Evolutionary conservation across 495 filamentous ascomycete genomes (phyloP), one percentile per base, ranked within the genome.

Genomic region (Filosporella fistucella): DNA sequence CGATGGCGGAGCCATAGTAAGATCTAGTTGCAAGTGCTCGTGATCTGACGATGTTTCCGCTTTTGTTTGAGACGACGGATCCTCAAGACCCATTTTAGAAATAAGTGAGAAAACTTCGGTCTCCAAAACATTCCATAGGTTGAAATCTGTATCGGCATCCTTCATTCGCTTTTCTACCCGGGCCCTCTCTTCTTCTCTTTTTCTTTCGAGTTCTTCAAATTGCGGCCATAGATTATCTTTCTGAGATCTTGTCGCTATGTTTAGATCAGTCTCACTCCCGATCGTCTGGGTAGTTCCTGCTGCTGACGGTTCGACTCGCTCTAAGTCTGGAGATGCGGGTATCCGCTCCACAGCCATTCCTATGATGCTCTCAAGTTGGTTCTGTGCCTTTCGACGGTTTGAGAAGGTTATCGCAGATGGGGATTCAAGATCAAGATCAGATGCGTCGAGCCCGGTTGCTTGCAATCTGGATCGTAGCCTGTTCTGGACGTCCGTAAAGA

Each of bases 101-200:
- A 82, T 68, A 58, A 88, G 66, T 1, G 75, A 69, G 57, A 88
- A 88, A 16, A 94, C 82, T 42, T 86, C 78, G 2, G 70, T 63
- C 47, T 86, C 75, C 51, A 93, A 72, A 0, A 88, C 65, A 3
- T 76, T 65, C 89, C 88, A 94, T 8, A 94, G 59, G 21, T 80
- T 78, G 14, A 75, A 63, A 48, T 93, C 89, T 0, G 79, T 80
- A 38, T 67, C 61, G 8, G 78, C 77, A 1, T 45, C 49, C 12
- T 59, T 54, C 53, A 88, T 68, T 47, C 72, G 54, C 12, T 43
- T 42, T 51, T 75, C 71, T 12, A 86, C 68, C 7, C 71, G 64
- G 10, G 26, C 25, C 38, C 68, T 63, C 50, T 75, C 69, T 1
- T 61, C 51, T 7, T 60, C 37, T 29, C 72, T 63, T 13, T 66